phyloP scores from a whole-genome alignment of 2,329 filamentous ascomycete species.

The Cladosporium sp. region DNA sequence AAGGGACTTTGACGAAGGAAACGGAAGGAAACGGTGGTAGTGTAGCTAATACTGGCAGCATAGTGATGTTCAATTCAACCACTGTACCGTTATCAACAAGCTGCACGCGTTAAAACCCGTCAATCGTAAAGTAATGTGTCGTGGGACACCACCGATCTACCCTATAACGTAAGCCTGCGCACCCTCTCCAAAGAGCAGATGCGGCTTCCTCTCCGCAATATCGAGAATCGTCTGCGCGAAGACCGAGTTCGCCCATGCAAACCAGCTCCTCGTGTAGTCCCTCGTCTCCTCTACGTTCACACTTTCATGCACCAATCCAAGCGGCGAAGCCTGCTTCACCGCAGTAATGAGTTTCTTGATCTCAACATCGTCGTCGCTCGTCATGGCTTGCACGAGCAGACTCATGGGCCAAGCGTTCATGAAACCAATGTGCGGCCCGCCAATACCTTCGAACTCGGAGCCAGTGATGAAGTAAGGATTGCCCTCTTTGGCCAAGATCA shows the following conservation, averaged over 20 bases:
- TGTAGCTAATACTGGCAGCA: background rate
- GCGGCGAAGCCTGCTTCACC: slow-evolving; percentile 71
- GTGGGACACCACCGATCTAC: background rate
- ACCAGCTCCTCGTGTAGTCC: slow-evolving; percentile 87
- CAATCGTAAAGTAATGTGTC: background rate
- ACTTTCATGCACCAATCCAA: slow-evolving; percentile 89
- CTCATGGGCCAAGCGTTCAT: slow-evolving; percentile 97
- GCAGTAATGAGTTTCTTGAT: slow-evolving; percentile 71
- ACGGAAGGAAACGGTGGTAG: slow-evolving; percentile 18
- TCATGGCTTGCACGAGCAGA: slow-evolving; percentile 86
- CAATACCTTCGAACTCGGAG: slow-evolving; percentile 78
- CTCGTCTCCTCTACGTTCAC: slow-evolving; percentile 73
- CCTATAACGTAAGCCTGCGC: slow-evolving; percentile 56
- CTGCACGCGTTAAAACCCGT: background rate
- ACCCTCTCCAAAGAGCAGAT: slow-evolving; percentile 75
- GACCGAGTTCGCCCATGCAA: slow-evolving; percentile 96
- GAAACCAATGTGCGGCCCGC: slow-evolving; percentile 81
- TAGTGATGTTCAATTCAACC: background rate
- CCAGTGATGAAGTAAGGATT: slow-evolving; percentile 91
- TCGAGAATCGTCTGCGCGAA: slow-evolving; percentile 92
- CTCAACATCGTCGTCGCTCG: slow-evolving; percentile 77
- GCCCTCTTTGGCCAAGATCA: slow-evolving; percentile 70
- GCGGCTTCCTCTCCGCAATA: slow-evolving; percentile 82
- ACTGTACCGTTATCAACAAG: background rate
- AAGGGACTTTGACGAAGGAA: slow-evolving; percentile 40